Percentiles rank a stretch among this genome's conserved stretches.
Evolutionary conservation across 1,139 yeast species (phyloP).

Genomic region (Geotrichum aggregatum): DNA sequence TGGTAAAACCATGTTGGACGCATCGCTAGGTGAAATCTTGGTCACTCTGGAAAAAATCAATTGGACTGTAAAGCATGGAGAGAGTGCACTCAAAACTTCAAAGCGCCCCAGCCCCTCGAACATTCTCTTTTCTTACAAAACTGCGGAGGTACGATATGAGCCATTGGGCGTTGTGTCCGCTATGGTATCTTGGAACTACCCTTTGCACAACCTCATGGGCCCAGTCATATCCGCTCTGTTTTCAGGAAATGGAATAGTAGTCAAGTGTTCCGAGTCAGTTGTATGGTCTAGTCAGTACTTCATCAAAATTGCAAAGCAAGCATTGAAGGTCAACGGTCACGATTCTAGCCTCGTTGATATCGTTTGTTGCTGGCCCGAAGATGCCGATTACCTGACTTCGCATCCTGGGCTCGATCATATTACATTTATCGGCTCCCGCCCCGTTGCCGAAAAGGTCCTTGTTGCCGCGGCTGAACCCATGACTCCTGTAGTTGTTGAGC

Average conservation of each 20-base stretch:
- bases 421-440: slow-evolving; percentile 92
- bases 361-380: slow-evolving; percentile 70
- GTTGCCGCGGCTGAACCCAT: slow-evolving; percentile 74
- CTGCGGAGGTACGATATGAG: slow-evolving; percentile 88
- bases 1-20: slow-evolving; percentile 93
- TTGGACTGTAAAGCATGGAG: slow-evolving; percentile 87
- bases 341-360: slow-evolving; percentile 82
- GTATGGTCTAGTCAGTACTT: slow-evolving; percentile 90
- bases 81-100: slow-evolving; percentile 62
- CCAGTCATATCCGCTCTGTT: slow-evolving; percentile 85
- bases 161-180: slow-evolving; percentile 88
- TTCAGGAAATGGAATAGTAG: slow-evolving; percentile 84
- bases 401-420: slow-evolving; percentile 81
- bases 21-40: slow-evolving; percentile 87
- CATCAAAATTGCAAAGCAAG: slow-evolving; percentile 61
- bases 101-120: slow-evolving; percentile 84
- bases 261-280: slow-evolving; percentile 93
- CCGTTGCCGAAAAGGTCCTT: slow-evolving; percentile 85
- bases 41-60: slow-evolving; percentile 87
- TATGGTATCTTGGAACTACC: slow-evolving; percentile 93
- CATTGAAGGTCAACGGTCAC: slow-evolving; percentile 66
- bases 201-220: slow-evolving; percentile 82
- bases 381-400: slow-evolving; percentile 78
- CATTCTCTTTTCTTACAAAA: slow-evolving; percentile 73
- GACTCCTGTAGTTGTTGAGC: slow-evolving; percentile 90